Conservation (phyloP, 2,329 filamentous ascomycete genomes). For the Colletotrichum falcatum region DNA sequence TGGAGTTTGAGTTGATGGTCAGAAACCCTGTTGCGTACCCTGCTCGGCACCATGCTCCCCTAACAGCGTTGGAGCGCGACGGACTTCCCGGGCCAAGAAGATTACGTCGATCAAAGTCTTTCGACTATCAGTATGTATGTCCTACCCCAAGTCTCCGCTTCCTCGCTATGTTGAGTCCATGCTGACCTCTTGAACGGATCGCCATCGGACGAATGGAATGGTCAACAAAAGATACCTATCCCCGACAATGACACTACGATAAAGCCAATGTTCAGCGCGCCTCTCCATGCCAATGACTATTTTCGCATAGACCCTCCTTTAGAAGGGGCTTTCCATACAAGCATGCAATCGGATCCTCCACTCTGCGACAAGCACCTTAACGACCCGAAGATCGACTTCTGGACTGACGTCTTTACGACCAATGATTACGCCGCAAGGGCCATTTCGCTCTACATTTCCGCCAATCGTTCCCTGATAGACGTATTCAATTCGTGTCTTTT, state of each 20-base stretch:
- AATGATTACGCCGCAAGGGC: conserved; percentile 48
- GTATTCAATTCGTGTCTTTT: conserved; percentile 52
- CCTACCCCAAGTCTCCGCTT: background rate
- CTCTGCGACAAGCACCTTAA: conserved; percentile 48
- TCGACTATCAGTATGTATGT: conserved; percentile 35
- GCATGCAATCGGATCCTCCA: conserved; percentile 18
- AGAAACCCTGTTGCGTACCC: conserved; percentile 45
- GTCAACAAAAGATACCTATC: background rate
- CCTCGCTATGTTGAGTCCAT: background rate
- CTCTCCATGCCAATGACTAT: background rate
- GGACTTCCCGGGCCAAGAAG: background rate
- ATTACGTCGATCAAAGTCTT: conserved; percentile 18
- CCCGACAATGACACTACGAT: background rate
- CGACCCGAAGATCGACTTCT: conserved; percentile 47
- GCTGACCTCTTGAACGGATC: background rate
- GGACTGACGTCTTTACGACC: conserved; percentile 50
- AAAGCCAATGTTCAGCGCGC: background rate
- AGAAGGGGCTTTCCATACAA: background rate
- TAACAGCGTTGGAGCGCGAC: conserved; percentile 10
- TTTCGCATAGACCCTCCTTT: background rate
- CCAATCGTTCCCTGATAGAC: conserved; percentile 54
- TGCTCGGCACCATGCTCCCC: conserved; percentile 1
- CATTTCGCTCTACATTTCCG: conserved; percentile 53
- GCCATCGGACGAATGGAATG: background rate
- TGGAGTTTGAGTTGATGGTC: conserved; percentile 45